phyloP scores from a whole-genome alignment of 768 basidiomycete genomes.

The Lentinula sp. region DNA sequence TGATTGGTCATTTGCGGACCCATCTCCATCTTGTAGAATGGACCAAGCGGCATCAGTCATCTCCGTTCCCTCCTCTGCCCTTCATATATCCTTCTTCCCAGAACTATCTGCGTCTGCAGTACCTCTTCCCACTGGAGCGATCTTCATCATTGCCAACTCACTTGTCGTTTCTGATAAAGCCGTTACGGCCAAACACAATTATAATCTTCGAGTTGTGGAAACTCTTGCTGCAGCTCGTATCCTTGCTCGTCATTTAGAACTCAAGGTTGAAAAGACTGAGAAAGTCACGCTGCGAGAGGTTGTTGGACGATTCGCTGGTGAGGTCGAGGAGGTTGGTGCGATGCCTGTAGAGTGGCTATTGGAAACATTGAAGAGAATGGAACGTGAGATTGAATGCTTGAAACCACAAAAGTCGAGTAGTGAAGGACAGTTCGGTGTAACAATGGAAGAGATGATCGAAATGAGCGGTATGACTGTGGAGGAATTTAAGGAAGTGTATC shows the following conservation, averaged over 20 bases:
- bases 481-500: constrained; percentile 60
- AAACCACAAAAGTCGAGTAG: constrained; percentile 31
- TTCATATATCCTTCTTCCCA: constrained; percentile 82
- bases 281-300: constrained; percentile 66
- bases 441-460: constrained; percentile 68
- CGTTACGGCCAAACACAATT: constrained; percentile 65
- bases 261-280: constrained; percentile 36
- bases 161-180: constrained; percentile 80
- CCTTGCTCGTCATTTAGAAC: constrained; percentile 53
- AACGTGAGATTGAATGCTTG: constrained; percentile 45
- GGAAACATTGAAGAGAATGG: constrained; percentile 40
- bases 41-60: constrained; percentile 90
- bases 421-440: constrained; percentile 53
- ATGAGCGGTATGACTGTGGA: constrained; percentile 51
- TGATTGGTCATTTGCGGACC: background rate
- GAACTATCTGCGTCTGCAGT: constrained; percentile 60
- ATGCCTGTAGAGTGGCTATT: constrained; percentile 40
- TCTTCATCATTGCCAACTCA: constrained; percentile 80
- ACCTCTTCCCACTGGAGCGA: constrained; percentile 48
- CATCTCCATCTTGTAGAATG: constrained; percentile 44
- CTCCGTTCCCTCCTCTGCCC: constrained; percentile 59
- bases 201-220: constrained; percentile 92
- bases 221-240: constrained; percentile 75
- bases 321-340: constrained; percentile 37
- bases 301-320: constrained; percentile 48